Percentiles rank a stretch among this genome's conserved stretches.
These are phyloP conservation scores for Xerophyta viscosa DNA, from an alignment of 106 monocot genomes.

Conservation along the genomic window DNA sequence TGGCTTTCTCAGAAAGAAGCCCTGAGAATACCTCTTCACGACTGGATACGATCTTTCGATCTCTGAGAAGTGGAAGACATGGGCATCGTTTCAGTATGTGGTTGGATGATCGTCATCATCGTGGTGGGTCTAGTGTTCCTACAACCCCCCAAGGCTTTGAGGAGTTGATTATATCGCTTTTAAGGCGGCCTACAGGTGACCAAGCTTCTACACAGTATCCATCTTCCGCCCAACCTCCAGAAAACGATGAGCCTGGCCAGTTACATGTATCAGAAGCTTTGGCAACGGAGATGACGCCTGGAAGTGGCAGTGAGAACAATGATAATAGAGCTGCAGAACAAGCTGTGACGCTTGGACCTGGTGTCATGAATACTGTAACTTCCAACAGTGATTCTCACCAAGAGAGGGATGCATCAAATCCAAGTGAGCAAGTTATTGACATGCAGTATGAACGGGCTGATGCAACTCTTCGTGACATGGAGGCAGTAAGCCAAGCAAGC, in stretches of 20 bases:
- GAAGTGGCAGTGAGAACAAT: slow-evolving; percentile 31
- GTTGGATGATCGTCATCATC: slow-evolving; percentile 76
- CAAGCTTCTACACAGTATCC: slow-evolving; percentile 46
- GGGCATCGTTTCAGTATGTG: slow-evolving; percentile 90
- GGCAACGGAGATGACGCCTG: slow-evolving; percentile 23
- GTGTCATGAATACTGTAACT: slow-evolving; percentile 17
- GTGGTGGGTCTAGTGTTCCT: slow-evolving; percentile 45
- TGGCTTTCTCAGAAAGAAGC: slow-evolving; percentile 81
- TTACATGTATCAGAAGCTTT: slow-evolving; percentile 32
- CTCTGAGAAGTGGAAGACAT: slow-evolving; percentile 65
- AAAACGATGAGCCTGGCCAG: slow-evolving; percentile 33
- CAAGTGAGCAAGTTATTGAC: slow-evolving; percentile 59
- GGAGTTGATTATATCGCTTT: slow-evolving; percentile 73
- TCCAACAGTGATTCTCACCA: slow-evolving; percentile 20
- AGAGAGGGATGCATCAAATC: slow-evolving; percentile 34
- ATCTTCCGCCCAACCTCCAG: slow-evolving; percentile 20
- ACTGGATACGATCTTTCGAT: slow-evolving; percentile 83
- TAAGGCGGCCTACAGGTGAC: slow-evolving; percentile 63
- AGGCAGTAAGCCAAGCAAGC: slow-evolving; percentile 93
- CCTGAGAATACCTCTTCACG: slow-evolving; percentile 60
- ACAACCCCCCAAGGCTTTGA: slow-evolving; percentile 87
- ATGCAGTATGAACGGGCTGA: slow-evolving; percentile 91
- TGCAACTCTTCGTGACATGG: slow-evolving; percentile 65
- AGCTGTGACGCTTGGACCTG: slow-evolving; percentile 18
- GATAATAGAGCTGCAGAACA: slow-evolving; percentile 26